Conservation (phyloP, 169 alveolate species). For the Cryptosporidium parvum region DNA sequence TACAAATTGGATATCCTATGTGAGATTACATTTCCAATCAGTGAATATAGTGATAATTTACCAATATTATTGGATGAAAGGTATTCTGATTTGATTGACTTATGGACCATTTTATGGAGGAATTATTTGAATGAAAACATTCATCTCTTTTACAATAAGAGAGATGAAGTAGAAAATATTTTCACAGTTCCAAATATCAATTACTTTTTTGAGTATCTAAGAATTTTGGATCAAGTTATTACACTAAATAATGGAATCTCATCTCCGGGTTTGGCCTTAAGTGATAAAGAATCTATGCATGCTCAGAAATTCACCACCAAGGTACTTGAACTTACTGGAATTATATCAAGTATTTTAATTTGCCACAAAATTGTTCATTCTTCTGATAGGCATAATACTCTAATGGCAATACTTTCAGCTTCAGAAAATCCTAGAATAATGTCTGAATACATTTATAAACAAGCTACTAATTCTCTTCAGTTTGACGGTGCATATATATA, state of each 20-base stretch:
- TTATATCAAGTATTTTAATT: slow-evolving; percentile 26
- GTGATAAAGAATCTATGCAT: background rate
- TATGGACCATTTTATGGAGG: slow-evolving; percentile 34
- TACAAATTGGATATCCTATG: slow-evolving; percentile 61
- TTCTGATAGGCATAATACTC: background rate
- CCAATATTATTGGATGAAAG: slow-evolving; percentile 21
- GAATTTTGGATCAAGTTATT: slow-evolving; percentile 28
- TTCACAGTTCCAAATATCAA: slow-evolving; percentile 44
- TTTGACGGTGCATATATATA: slow-evolving; percentile 51
- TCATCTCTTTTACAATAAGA: background rate
- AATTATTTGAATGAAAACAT: slow-evolving; percentile 31
- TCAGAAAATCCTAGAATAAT: slow-evolving; percentile 52
- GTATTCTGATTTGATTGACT: background rate
- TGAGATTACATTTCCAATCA: slow-evolving; percentile 37
- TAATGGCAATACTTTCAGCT: slow-evolving; percentile 67
- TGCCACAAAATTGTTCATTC: slow-evolving; percentile 15
- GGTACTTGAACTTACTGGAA: slow-evolving; percentile 25
- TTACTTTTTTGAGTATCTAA: slow-evolving; percentile 25
- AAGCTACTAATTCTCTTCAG: slow-evolving; percentile 15
- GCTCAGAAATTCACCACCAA: background rate
- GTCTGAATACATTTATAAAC: slow-evolving; percentile 40
- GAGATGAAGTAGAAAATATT: slow-evolving; percentile 22
- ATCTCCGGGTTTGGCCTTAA: background rate
- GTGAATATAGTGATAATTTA: background rate
- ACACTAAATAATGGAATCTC: background rate